Conservation (phyloP, 2,329 filamentous ascomycete species). For the Alternaria sp. region DNA sequence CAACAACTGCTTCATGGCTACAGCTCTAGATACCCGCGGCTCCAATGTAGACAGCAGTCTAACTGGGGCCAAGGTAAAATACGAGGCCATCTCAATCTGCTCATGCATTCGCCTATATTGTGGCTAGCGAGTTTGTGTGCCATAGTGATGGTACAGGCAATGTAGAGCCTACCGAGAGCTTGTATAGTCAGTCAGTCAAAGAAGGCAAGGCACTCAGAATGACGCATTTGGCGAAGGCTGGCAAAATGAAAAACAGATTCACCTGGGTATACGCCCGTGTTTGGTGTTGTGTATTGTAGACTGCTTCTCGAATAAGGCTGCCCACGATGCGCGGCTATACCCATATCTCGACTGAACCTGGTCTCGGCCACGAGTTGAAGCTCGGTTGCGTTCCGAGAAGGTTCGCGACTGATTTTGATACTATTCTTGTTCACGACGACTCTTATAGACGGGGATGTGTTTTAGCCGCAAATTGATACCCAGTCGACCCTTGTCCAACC, state of each 20-base stretch:
- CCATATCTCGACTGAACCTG: background rate
- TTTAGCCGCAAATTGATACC: slow-evolving; percentile 41
- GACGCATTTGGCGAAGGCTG: background rate
- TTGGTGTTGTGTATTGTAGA: background rate
- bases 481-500: slow-evolving; percentile 20
- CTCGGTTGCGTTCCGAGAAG: slow-evolving; percentile 14
- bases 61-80: slow-evolving; percentile 15
- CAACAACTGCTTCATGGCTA: background rate
- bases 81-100: slow-evolving; percentile 19
- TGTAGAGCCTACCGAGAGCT: background rate
- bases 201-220: background rate
- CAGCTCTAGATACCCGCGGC: slow-evolving; percentile 3
- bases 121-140: slow-evolving; percentile 6
- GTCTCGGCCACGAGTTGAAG: background rate
- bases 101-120: slow-evolving; percentile 19
- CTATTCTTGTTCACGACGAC: slow-evolving; percentile 34
- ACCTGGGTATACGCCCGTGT: background rate
- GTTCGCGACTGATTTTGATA: slow-evolving; percentile 9
- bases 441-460: slow-evolving; percentile 20
- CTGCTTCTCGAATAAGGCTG: background rate
- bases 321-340: background rate
- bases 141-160: slow-evolving; percentile 3
- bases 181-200: background rate
- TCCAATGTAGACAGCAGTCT: slow-evolving; percentile 10
- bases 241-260: background rate